These are phyloP conservation scores for Nicotiana attenuata DNA, from an alignment of 257 asterid species.

Conservation along the genomic window DNA sequence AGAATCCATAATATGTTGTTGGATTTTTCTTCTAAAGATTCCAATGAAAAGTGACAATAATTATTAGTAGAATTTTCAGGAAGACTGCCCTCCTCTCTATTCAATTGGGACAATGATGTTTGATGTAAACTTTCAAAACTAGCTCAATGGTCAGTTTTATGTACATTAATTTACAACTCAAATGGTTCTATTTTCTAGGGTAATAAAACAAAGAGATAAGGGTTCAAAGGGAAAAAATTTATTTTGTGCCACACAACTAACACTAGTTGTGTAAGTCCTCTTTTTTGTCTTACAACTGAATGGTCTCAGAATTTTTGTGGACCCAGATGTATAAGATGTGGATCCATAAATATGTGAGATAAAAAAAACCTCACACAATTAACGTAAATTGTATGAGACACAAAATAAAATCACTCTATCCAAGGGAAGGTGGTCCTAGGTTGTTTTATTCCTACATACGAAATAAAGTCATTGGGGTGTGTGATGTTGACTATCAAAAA, in stretches of 20 bases:
- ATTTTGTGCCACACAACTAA: no score
- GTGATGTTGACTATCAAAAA: not conserved
- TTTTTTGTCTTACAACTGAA: no score
- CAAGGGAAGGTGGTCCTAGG: not conserved
- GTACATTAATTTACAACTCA: not conserved
- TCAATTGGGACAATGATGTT: not conserved
- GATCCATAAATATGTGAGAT: no score
- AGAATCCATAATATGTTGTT: not conserved
- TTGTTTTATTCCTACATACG: not conserved
- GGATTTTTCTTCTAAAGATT: not conserved
- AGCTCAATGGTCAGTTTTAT: not conserved
- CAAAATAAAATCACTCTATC: no score
- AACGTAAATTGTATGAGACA: no score
- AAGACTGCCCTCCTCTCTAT: not conserved
- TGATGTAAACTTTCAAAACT: not conserved
- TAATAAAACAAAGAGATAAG: not conserved
- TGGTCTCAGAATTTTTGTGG: no score
- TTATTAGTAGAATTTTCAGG: not conserved
- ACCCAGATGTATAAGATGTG: no score
- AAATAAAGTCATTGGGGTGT: conserved; percentile 39
- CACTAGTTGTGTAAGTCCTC: no score
- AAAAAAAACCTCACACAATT: no score
- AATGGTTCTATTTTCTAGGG: not conserved
- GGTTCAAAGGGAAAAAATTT: no score
- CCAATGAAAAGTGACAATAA: not conserved